phyloP scores from a whole-genome alignment of 2,329 filamentous ascomycete genomes.

The Bipolaris cookei region DNA sequence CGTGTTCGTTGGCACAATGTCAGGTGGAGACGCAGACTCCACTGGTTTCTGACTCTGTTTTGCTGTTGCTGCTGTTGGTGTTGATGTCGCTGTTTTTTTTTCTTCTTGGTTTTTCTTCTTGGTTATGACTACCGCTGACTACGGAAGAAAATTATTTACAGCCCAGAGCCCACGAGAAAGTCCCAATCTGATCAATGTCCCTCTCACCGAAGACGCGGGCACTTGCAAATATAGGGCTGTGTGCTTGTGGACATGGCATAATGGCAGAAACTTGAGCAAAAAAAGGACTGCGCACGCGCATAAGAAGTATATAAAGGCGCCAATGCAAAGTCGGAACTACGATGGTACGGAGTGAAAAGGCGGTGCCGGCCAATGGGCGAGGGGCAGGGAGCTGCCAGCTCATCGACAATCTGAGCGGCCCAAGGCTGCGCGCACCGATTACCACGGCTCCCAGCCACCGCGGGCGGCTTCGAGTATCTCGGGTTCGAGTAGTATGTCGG shows the following conservation, averaged over 20 bases:
- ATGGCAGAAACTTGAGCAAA: conserved; percentile 39
- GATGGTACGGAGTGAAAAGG: conserved; percentile 40
- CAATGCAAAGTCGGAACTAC: conserved; percentile 33
- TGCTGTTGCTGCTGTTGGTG: not conserved
- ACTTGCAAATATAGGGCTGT: conserved; percentile 34
- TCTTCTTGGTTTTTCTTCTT: conserved; percentile 45
- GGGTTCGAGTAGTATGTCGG: conserved; percentile 22
- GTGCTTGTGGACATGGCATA: conserved; percentile 49
- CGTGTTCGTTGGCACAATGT: conserved; percentile 26
- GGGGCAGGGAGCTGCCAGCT: conserved; percentile 40
- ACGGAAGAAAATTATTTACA: conserved; percentile 33
- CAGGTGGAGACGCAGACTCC: conserved; percentile 38
- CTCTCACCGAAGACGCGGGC: conserved; percentile 28
- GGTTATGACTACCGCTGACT: conserved; percentile 32
- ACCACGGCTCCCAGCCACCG: conserved; percentile 33
- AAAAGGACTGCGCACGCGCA: conserved; percentile 40
- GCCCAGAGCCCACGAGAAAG: conserved; percentile 3
- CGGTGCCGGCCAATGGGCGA: conserved; percentile 38
- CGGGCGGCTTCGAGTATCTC: conserved; percentile 33
- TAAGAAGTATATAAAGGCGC: conserved; percentile 46
- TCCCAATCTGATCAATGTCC: conserved; percentile 29
- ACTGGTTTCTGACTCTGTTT: conserved; percentile 36
- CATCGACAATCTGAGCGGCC: conserved; percentile 39
- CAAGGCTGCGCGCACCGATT: conserved; percentile 43
- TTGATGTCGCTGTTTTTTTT: conserved; percentile 39